A percentile compares a stretch with the other conserved stretches of the same genome.
phyloP scores from a whole-genome alignment of 352 stramenopile species.

The Elongisporangium undulatum region DNA sequence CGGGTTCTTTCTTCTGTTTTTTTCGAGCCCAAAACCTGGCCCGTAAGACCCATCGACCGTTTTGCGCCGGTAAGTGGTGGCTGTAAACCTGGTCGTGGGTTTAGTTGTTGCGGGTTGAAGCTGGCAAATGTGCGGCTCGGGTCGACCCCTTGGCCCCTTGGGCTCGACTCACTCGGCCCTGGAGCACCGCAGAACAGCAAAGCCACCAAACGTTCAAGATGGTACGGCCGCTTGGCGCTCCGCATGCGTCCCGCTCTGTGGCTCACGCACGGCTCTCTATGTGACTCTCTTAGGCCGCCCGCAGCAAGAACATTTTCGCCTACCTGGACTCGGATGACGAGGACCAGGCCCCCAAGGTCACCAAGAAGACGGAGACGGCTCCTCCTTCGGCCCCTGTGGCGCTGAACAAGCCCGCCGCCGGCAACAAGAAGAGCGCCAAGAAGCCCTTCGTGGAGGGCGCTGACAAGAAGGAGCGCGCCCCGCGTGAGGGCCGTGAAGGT shows the following conservation, averaged over 20 bases:
- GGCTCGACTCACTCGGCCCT: conserved; percentile 12
- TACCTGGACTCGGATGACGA: conserved; percentile 77
- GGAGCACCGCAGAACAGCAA: conserved; percentile 15
- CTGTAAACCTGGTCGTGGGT: background rate
- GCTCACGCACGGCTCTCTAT: conserved; percentile 1
- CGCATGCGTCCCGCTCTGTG: background rate
- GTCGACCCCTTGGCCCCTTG: background rate
- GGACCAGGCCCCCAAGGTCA: conserved; percentile 55
- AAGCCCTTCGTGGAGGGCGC: conserved; percentile 39
- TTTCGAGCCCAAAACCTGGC: background rate
- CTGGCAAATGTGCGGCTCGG: background rate
- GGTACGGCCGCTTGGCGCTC: background rate
- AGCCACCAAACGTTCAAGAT: conserved; percentile 5
- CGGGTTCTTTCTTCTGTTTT: background rate
- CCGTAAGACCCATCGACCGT: background rate
- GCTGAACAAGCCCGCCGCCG: conserved; percentile 79
- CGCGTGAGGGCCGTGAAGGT: conserved; percentile 45
- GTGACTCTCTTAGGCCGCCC: conserved; percentile 25
- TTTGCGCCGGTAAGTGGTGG: background rate
- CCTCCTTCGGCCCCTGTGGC: conserved; percentile 49
- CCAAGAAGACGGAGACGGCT: conserved; percentile 46
- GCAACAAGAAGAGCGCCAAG: conserved; percentile 80
- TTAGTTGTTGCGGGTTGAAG: background rate
- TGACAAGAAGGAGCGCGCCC: conserved; percentile 54
- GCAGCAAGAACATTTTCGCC: conserved; percentile 68